These are phyloP conservation scores for Alternaria sp. DNA, from an alignment of 2,329 filamentous ascomycete genomes.

Conservation along the genomic window DNA sequence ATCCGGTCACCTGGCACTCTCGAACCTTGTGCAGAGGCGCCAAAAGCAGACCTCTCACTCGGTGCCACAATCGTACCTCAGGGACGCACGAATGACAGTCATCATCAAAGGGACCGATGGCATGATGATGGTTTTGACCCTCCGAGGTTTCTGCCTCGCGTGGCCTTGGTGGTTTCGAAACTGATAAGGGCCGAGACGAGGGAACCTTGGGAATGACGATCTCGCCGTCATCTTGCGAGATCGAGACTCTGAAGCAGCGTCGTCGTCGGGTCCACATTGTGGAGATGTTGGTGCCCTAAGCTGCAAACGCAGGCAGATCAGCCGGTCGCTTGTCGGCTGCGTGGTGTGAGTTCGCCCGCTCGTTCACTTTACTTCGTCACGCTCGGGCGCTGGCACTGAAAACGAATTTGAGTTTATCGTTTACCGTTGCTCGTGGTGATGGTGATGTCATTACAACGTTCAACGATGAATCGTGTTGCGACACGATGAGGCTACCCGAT, in stretches of 20 bases:
- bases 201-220: constrained; percentile 7
- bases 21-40: constrained; percentile 6
- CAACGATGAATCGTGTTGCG: background rate
- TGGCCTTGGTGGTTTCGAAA: constrained; percentile 22
- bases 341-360: constrained; percentile 2
- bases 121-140: background rate
- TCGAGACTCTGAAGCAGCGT: constrained; percentile 15
- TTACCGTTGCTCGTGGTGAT: background rate
- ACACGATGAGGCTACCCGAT: background rate
- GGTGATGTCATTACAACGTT: constrained; percentile 1
- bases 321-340: constrained; percentile 14
- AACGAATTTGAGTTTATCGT: constrained; percentile 1
- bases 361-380: constrained; percentile 6
- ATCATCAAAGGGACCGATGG: background rate
- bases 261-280: constrained; percentile 17
- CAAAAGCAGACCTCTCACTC: constrained; percentile 16
- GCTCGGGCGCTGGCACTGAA: background rate
- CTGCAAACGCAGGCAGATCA: constrained; percentile 20
- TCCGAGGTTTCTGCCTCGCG: constrained; percentile 6
- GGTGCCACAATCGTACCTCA: constrained; percentile 16
- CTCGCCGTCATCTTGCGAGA: constrained; percentile 11
- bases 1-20: constrained; percentile 11
- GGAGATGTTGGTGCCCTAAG: constrained; percentile 4
- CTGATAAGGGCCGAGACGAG: constrained; percentile 10
- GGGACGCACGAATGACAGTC: constrained; percentile 17